Evolutionary conservation across 2,329 filamentous ascomycete genomes (phyloP), one percentile per base, ranked within the genome.

Genomic region (Magnaporthales sp.): DNA sequence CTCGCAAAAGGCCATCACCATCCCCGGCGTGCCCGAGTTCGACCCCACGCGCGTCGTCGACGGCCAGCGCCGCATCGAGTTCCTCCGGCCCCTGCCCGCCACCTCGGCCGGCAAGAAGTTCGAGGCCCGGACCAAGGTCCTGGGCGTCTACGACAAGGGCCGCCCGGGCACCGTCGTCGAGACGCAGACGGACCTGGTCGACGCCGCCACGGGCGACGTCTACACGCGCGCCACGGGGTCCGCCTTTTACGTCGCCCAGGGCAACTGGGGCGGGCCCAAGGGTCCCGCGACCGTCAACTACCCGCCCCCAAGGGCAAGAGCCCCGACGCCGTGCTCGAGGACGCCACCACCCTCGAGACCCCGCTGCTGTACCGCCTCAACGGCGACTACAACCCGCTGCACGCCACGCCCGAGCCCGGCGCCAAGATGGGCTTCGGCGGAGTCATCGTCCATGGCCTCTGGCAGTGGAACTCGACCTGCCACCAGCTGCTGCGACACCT

Each of bases 351-450:
- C 29, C 74, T 80, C 66, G 87, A 93, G 80, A 91, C 91, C 4
- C 87, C 91, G 9, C 85, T 91, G 69, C 81, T 95, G 66, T 95
- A 95, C 78, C 86, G 92, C 69, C 84, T 97, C 64, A 97, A 96
- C 73, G 93, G 93, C 70, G 93, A 97, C 80, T 97, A 97, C 80
- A 97, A 97, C 81, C 93, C 93, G 30, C 87, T 97, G 46, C 93
- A 97, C 76, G 92, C 92, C 7, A 91, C 91, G 22, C 92, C 92
- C 13, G 91, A 92, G 78, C 91, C 92, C 0, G 92, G 92, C 68
- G 80, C 86, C 78, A 90, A 92, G 80, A 96, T 97, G 91, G 93
- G 93, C 68, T 97, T 96, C 72, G 91, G 92, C 30, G 93, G 93
- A 38, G 83, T 87, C 71, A 97, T 97, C 77, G 91, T 96, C 76